Percentiles rank a stretch among this genome's conserved stretches.
Evolutionary conservation across 768 basidiomycete genomes (phyloP).

Genomic region (Artomyces pyxidatus): DNA sequence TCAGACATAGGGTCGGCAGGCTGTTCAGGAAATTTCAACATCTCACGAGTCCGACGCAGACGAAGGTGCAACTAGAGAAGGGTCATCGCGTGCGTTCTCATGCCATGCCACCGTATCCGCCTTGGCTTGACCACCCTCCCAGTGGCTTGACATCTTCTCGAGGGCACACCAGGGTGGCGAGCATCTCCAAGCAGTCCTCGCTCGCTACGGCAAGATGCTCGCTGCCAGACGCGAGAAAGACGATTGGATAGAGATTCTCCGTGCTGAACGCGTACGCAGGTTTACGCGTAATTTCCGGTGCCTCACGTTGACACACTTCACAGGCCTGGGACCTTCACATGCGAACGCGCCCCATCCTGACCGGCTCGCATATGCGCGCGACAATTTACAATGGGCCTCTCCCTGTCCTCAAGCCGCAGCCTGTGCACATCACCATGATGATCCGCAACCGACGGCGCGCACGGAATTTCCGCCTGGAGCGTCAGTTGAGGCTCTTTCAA

Average conservation of each 20-base stretch:
- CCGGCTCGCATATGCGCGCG: constrained; percentile 62
- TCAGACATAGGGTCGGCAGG: constrained; percentile 45
- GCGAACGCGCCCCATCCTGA: constrained; percentile 57
- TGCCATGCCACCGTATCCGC: neutral
- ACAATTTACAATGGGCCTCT: constrained; percentile 60
- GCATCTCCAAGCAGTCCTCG: constrained; percentile 36
- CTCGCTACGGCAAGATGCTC: constrained; percentile 54
- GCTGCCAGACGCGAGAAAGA: constrained; percentile 40
- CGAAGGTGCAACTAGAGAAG: constrained; percentile 36
- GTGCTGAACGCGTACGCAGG: constrained; percentile 47
- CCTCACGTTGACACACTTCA: neutral
- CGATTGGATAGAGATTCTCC: constrained; percentile 36
- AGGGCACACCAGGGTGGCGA: constrained; percentile 47
- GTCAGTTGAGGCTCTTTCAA: constrained; percentile 25
- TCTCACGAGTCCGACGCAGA: constrained; percentile 44
- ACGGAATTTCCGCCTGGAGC: constrained; percentile 37
- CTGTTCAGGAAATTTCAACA: constrained; percentile 46
- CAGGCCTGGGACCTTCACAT: constrained; percentile 52
- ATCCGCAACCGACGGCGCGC: constrained; percentile 42
- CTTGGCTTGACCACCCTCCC: constrained; percentile 1
- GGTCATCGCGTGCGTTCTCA: constrained; percentile 47
- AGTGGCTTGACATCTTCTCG: constrained; percentile 57
- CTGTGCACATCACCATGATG: constrained; percentile 60
- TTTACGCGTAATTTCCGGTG: neutral
- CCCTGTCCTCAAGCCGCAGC: constrained; percentile 77